Conservation (phyloP, 2,329 filamentous ascomycete genomes). For the Aspergillus puulaauensis region DNA sequence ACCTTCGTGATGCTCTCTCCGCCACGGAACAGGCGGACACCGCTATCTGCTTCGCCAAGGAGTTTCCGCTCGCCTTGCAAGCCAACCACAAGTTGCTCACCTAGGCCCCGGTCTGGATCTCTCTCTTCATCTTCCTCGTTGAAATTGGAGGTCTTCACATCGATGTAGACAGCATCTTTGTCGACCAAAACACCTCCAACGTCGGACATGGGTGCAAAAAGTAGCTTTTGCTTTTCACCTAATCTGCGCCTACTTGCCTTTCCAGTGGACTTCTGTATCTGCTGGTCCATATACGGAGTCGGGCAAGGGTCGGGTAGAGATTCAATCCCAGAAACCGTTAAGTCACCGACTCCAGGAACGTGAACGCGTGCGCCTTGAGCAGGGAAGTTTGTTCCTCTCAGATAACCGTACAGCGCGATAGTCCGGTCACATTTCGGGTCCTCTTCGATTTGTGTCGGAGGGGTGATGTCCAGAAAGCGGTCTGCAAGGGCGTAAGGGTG, state of each 20-base stretch:
- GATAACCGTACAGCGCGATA: slow-evolving; percentile 86
- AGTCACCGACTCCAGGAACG: slow-evolving; percentile 87
- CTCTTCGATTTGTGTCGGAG: slow-evolving; percentile 86
- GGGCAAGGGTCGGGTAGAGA: slow-evolving; percentile 90
- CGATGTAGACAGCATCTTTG: slow-evolving; percentile 92
- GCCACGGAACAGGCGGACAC: slow-evolving; percentile 81
- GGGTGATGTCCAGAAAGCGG: slow-evolving; percentile 91
- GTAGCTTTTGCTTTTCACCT: slow-evolving; percentile 93
- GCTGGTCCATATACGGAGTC: slow-evolving; percentile 86
- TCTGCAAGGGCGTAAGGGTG: slow-evolving; percentile 94
- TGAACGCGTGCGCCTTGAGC: slow-evolving; percentile 83
- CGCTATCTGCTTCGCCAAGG: slow-evolving; percentile 77
- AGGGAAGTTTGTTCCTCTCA: slow-evolving; percentile 91
- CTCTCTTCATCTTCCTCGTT: slow-evolving; percentile 59
- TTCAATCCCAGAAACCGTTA: slow-evolving; percentile 80
- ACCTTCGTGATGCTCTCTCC: slow-evolving; percentile 64
- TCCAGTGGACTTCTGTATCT: slow-evolving; percentile 77
- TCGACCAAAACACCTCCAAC: slow-evolving; percentile 94
- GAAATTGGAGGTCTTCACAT: slow-evolving; percentile 71
- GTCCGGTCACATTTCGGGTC: slow-evolving; percentile 88
- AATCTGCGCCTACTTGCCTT: slow-evolving; percentile 77
- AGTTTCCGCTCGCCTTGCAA: slow-evolving; percentile 80
- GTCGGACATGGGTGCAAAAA: slow-evolving; percentile 98
- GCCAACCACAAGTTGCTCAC: slow-evolving; percentile 90
- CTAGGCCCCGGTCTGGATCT: slow-evolving; percentile 76